These are phyloP conservation scores for Dinochytrium kinnereticum DNA, from an alignment of 371 early-diverging fungal genomes.

Conservation along the genomic window DNA sequence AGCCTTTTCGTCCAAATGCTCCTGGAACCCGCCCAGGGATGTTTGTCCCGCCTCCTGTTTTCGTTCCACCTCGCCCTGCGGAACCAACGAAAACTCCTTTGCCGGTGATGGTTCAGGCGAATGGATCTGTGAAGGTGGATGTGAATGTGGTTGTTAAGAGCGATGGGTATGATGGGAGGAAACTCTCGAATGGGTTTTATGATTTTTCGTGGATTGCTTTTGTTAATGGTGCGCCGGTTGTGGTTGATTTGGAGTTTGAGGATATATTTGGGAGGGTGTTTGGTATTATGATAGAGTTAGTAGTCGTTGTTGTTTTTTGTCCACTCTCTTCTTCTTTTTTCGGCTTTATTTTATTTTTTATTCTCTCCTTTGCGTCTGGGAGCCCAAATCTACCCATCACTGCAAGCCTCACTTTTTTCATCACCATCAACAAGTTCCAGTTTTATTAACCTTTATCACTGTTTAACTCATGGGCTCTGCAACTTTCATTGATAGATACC, in stretches of 20 bases:
- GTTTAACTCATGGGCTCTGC: too few relatives aligned
- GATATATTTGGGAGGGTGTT: constrained; percentile 23
- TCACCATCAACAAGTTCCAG: too few relatives aligned
- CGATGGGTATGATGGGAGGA: background rate
- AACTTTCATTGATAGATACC: background rate
- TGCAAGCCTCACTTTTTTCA: background rate
- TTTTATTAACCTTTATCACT: too few relatives aligned
- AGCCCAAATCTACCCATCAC: too few relatives aligned
- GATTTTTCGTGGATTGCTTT: constrained; percentile 26
- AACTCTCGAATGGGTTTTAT: background rate
- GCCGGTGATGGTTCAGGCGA: constrained; percentile 10
- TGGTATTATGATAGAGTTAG: constrained; percentile 26
- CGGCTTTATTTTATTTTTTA: background rate
- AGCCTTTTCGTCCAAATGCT: background rate
- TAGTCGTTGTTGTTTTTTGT: background rate
- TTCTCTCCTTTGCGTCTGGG: too few relatives aligned
- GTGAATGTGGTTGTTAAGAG: background rate
- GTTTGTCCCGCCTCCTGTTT: background rate
- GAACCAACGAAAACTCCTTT: background rate
- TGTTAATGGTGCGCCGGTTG: constrained; percentile 10
- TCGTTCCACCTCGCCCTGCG: background rate
- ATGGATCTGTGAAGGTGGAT: background rate
- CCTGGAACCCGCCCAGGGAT: too few relatives aligned
- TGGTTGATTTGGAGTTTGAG: constrained; percentile 32
- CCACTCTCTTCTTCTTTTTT: background rate